These are phyloP conservation scores for Salix caprea DNA, from an alignment of 345 rosid species.

Conservation along the genomic window DNA sequence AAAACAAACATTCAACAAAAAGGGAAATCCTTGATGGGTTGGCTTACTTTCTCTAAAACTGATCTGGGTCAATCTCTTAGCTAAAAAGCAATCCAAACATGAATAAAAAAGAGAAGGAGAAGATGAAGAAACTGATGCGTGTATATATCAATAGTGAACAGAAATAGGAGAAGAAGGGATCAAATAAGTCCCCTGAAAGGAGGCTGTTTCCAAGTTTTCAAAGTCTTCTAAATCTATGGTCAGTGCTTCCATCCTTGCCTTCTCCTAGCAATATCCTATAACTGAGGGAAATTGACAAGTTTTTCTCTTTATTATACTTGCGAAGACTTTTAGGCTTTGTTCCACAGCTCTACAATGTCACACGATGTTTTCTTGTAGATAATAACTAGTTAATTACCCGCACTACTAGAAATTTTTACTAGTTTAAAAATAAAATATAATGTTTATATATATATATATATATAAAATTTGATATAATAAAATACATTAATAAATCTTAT, in stretches of 20 bases:
- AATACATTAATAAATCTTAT: no score
- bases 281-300: conserved; percentile 37
- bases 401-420: accelerated
- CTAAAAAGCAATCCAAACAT: conserved; percentile 10
- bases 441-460: no score
- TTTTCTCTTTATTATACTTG: conserved; percentile 13
- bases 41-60: conserved; percentile 40
- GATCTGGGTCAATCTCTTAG: conserved; percentile 41
- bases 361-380: background rate
- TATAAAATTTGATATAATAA: no score
- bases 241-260: conserved; percentile 59
- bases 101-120: background rate
- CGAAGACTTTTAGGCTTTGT: background rate
- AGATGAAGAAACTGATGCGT: conserved; percentile 2
- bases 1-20: conserved; percentile 5
- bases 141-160: conserved; percentile 10
- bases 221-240: conserved; percentile 55
- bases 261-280: conserved; percentile 21
- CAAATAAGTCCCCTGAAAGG: conserved; percentile 22
- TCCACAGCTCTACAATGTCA: background rate
- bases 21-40: conserved; percentile 23
- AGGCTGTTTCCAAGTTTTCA: conserved; percentile 49
- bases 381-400: no score
- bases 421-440: no score
- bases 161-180: conserved; percentile 21